phyloP scores from a whole-genome alignment of 176 grass and related monocot genomes.

The Juncus effusus region DNA sequence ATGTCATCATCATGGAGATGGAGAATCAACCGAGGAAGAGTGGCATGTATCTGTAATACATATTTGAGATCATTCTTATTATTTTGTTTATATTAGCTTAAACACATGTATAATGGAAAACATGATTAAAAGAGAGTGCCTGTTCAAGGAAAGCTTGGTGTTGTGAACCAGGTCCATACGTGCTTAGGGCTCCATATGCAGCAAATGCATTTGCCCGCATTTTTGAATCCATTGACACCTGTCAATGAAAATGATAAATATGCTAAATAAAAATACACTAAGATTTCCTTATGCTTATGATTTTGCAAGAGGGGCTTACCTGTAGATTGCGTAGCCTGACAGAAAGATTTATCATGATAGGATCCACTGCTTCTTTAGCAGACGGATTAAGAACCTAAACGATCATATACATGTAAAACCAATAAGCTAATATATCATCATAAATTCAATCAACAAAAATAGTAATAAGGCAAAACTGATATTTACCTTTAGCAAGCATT shows the following conservation, averaged over 20 bases:
- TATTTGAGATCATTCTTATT: background rate
- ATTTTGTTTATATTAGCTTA: conserved; percentile 5
- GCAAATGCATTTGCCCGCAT: conserved; percentile 88
- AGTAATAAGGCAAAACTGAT: background rate
- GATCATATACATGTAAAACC: background rate
- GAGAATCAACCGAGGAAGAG: conserved; percentile 55
- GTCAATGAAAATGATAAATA: background rate
- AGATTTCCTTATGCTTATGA: background rate
- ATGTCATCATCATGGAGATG: conserved; percentile 45
- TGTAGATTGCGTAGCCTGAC: conserved; percentile 72
- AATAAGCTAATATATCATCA: background rate
- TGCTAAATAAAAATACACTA: conserved; percentile 11
- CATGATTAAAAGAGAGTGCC: conserved; percentile 29
- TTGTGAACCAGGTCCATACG: conserved; percentile 67
- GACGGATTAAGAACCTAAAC: conserved; percentile 70
- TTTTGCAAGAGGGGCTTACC: background rate
- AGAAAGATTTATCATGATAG: conserved; percentile 71
- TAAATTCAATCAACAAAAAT: background rate
- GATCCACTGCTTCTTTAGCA: conserved; percentile 60
- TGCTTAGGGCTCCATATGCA: conserved; percentile 75
- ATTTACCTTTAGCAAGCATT: conserved; percentile 52
- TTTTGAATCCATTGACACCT: conserved; percentile 78
- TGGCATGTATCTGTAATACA: conserved; percentile 47
- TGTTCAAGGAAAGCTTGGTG: conserved; percentile 78
- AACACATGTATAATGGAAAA: background rate